Conservation (phyloP, 1,284 basidiomycete genomes). For the Vanrija pseudolonga region DNA sequence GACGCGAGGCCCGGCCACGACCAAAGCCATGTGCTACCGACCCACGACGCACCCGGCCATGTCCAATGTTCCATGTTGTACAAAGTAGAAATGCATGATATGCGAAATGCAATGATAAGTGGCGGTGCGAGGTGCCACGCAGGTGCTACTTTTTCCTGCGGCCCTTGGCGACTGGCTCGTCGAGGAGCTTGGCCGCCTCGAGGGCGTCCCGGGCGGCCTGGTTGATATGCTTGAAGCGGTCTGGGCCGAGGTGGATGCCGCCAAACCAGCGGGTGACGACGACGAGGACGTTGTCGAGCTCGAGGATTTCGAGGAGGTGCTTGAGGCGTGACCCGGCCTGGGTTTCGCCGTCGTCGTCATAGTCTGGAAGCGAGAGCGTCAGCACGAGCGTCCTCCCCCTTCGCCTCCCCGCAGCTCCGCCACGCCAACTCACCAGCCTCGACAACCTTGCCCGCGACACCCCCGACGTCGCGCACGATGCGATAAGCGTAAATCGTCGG, state of each 20-base stretch:
- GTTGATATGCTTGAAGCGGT: slow-evolving; percentile 89
- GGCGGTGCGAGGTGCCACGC: too few relatives aligned
- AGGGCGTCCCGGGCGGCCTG: slow-evolving; percentile 82
- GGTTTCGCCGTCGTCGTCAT: slow-evolving; percentile 88
- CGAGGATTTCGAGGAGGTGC: slow-evolving; percentile 82
- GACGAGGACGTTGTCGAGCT: slow-evolving; percentile 65
- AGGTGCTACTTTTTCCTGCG: background rate
- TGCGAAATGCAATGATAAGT: too few relatives aligned
- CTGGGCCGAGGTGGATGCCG: slow-evolving; percentile 70
- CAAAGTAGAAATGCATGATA: too few relatives aligned
- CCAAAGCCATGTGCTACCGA: too few relatives aligned
- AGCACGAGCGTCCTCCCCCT: background rate
- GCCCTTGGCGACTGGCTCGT: slow-evolving; percentile 34
- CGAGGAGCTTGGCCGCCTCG: slow-evolving; percentile 73
- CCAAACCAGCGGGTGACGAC: slow-evolving; percentile 59
- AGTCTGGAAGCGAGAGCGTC: slow-evolving; percentile 57
- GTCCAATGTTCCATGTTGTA: too few relatives aligned
- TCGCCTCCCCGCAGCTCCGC: background rate
- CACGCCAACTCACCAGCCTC: slow-evolving; percentile 35
- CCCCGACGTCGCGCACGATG: slow-evolving; percentile 38
- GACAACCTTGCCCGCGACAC: slow-evolving; percentile 34
- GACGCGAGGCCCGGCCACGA: too few relatives aligned
- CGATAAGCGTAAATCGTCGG: slow-evolving; percentile 78
- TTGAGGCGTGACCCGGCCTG: slow-evolving; percentile 82
- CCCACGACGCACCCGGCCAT: too few relatives aligned